Conservation (phyloP, 2,329 filamentous ascomycete species). For the Fusarium mexicanum region DNA sequence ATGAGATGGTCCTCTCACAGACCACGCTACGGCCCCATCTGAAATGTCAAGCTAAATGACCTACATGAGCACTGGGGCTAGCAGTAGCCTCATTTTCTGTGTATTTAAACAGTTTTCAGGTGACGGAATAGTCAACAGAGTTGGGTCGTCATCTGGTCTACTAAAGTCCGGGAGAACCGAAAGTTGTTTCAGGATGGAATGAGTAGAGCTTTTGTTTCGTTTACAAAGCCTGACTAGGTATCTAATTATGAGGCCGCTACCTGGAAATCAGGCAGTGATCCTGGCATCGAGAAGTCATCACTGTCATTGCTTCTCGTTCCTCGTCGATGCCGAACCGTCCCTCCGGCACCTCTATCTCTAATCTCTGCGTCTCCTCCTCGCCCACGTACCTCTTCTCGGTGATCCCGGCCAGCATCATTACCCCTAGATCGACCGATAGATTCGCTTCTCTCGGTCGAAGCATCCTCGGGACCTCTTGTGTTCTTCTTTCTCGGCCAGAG, state of each 20-base stretch:
- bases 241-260: slow-evolving; percentile 40
- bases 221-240: background rate
- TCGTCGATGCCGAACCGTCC: slow-evolving; percentile 53
- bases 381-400: slow-evolving; percentile 61
- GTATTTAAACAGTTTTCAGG: background rate
- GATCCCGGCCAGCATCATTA: slow-evolving; percentile 61
- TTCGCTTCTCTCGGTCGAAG: slow-evolving; percentile 55
- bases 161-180: background rate
- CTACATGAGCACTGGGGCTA: slow-evolving; percentile 4
- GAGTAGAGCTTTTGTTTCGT: slow-evolving; percentile 9
- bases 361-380: slow-evolving; percentile 57
- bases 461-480: slow-evolving; percentile 76
- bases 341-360: slow-evolving; percentile 48
- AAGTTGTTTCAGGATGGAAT: background rate
- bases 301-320: slow-evolving; percentile 49
- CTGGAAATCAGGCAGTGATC: slow-evolving; percentile 55
- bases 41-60: slow-evolving; percentile 7
- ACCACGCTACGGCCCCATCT: background rate
- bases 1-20: slow-evolving; percentile 17
- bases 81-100: slow-evolving; percentile 11
- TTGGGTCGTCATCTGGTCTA: background rate
- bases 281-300: slow-evolving; percentile 57
- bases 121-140: background rate
- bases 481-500: slow-evolving; percentile 88
- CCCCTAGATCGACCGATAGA: slow-evolving; percentile 64